Evolutionary conservation across 352 stramenopile genomes (phyloP), one percentile per base, ranked within the genome.

Genomic region (Proteromonas lacertae): DNA sequence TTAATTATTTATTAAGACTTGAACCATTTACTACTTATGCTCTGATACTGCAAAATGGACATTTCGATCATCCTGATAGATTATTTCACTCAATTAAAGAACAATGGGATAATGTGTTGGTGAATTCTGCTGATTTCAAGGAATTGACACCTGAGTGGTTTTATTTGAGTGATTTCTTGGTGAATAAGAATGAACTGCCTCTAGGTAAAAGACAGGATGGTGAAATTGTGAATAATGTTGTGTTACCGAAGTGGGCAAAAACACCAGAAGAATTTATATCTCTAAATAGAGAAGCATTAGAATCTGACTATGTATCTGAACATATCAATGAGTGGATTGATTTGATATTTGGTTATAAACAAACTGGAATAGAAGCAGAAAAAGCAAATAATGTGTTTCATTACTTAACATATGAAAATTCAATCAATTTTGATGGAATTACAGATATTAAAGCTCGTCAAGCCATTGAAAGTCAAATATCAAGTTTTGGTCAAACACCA

Each of bases 261-360:
- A 74, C 50, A 16, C 59, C 76, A 16, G 56, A 59, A 23, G 66
- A 89, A 47, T 96, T 94, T 49, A 58, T 96, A 13, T 60, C 60
- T 1, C 56, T 87, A 23, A 84, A 90, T 43, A 60, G 70, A 13
- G 67, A 76, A 37, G 83, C 82, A 10, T 57, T 97, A 1, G 87
- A 98, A 55, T 93, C 72, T 34, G 55, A 77, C 19, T 61, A 88
- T 42, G 82, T 92, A 13, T 89, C 71, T 2, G 47, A 54, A 22
- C 62, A 79, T 40, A 47, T 98, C 30, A 77, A 92, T 35, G 50
- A 76, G 41, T 98, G 87, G 87, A 92, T 98, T 47, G 84, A 96
- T 44, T 52, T 96, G 24, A 90, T 95, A 17, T 96, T 96, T 53
- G 84, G 84, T 3, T 74, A 53, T 44, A 92, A 84, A 47, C 81